phyloP scores from a whole-genome alignment of 805 yeast genomes.

The Babjeviella inositovora region DNA sequence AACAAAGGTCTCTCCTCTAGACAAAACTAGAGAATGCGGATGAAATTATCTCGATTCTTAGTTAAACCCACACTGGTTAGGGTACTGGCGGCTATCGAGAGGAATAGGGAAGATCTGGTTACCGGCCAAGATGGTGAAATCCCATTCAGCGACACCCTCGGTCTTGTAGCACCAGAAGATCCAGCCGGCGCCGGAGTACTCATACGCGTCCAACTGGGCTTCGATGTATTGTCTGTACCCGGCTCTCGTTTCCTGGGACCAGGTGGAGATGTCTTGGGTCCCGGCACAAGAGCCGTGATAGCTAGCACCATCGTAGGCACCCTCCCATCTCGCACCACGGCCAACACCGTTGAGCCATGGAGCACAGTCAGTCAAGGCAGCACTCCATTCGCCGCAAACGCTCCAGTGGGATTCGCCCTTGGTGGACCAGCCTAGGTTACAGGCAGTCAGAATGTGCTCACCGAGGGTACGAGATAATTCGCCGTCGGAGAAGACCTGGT shows the following conservation, averaged over 20 bases:
- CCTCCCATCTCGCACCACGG: constrained; percentile 47
- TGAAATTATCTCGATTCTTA: no score
- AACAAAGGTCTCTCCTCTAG: no score
- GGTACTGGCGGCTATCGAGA: constrained; percentile 18
- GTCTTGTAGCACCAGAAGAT: constrained; percentile 63
- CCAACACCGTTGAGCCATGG: constrained; percentile 58
- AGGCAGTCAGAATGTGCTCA: constrained; percentile 40
- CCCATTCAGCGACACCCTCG: constrained; percentile 55
- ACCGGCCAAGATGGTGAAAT: constrained; percentile 30
- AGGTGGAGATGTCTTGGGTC: constrained; percentile 17
- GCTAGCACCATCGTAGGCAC: constrained; percentile 15
- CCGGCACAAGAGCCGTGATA: constrained; percentile 49
- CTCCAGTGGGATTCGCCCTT: constrained; percentile 24
- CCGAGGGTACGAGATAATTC: constrained; percentile 45
- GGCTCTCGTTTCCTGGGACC: constrained; percentile 22
- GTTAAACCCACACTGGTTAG: no score
- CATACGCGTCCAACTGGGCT: constrained; percentile 40
- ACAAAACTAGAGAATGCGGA: no score
- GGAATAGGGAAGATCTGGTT: constrained; percentile 48
- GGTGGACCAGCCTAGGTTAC: constrained; percentile 29
- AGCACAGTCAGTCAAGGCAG: constrained; percentile 58
- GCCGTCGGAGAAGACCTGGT: constrained; percentile 62
- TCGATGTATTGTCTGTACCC: constrained; percentile 40
- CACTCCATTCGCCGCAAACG: constrained; percentile 58
- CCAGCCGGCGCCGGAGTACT: constrained; percentile 32